phyloP scores from a whole-genome alignment of 2,329 filamentous ascomycete species.

The Ophiostoma himal-ulmi region DNA sequence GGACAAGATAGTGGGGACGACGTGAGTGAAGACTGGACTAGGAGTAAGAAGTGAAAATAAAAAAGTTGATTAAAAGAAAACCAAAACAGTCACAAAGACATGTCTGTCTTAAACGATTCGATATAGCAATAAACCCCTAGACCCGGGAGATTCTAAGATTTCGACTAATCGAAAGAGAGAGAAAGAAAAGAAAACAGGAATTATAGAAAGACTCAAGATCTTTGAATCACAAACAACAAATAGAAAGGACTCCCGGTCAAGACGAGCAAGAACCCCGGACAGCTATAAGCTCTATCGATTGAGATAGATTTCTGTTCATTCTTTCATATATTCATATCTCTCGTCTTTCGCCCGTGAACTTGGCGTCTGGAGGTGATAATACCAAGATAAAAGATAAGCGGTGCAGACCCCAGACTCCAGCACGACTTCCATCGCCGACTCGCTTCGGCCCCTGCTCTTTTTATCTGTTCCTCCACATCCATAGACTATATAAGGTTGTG shows the following conservation, averaged over 20 bases:
- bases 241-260: background rate
- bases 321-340: background rate
- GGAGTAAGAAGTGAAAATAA: background rate
- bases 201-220: background rate
- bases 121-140: background rate
- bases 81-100: background rate
- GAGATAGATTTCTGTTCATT: background rate
- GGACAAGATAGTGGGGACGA: background rate
- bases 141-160: background rate
- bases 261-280: background rate
- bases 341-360: constrained; percentile 2
- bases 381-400: background rate
- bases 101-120: background rate
- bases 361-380: background rate
- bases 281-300: background rate
- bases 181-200: background rate
- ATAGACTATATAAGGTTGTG: background rate
- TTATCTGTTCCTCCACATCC: background rate
- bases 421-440: background rate
- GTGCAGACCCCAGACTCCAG: constrained; percentile 1
- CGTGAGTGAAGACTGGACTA: background rate
- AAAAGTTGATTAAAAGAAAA: background rate
- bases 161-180: background rate
- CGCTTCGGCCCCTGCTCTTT: constrained; percentile 10
- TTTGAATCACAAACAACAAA: background rate